These are phyloP conservation scores for Venturia asperata DNA, from an alignment of 2,329 filamentous ascomycete genomes.

Conservation along the genomic window DNA sequence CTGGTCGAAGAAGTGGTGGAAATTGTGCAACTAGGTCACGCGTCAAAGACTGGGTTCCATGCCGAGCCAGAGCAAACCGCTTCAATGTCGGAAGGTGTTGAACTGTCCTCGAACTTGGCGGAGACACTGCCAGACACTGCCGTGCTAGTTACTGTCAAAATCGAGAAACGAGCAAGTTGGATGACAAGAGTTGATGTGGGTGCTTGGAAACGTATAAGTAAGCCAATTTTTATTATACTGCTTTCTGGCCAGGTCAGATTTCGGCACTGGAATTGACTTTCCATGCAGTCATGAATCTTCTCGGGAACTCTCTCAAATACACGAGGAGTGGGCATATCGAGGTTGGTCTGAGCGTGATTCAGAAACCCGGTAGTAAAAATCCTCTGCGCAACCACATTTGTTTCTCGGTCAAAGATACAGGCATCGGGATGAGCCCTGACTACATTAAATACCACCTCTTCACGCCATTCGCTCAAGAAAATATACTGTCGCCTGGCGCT, in stretches of 20 bases:
- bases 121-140: conserved; percentile 5
- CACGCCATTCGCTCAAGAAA: conserved; percentile 20
- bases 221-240: not conserved
- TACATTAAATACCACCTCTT: conserved; percentile 20
- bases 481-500: conserved; percentile 18
- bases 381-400: not conserved
- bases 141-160: conserved; percentile 18
- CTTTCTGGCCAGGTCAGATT: not conserved
- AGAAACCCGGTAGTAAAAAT: not conserved
- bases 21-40: conserved; percentile 8
- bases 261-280: not conserved
- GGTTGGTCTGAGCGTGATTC: conserved; percentile 13
- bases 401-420: conserved; percentile 18
- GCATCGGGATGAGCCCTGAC: conserved; percentile 19
- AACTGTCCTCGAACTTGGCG: not conserved
- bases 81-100: not conserved
- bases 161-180: conserved; percentile 18
- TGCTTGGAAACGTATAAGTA: conserved; percentile 20
- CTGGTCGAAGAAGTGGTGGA: conserved; percentile 15
- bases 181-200: conserved; percentile 13
- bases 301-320: conserved; percentile 23
- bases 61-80: not conserved
- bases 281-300: conserved; percentile 20
- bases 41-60: conserved; percentile 1
- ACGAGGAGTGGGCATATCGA: conserved; percentile 19